Evolutionary conservation across 495 filamentous ascomycete genomes (phyloP), one percentile per base, ranked within the genome.

Genomic region (Hypoxylon crocopeplum): DNA sequence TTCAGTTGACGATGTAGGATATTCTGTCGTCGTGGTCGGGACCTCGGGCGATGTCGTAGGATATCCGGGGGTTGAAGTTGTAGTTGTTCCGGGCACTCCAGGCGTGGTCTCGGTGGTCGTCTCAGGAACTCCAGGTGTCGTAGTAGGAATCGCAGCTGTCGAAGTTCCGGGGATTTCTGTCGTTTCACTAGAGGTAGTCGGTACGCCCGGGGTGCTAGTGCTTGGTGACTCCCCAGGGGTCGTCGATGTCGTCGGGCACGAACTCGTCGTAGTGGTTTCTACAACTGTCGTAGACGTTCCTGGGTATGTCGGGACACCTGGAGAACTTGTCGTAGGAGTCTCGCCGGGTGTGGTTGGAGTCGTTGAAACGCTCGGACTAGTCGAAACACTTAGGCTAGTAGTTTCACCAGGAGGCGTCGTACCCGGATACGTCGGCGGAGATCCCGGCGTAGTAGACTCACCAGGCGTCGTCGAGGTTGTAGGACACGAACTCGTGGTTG

Each of bases 191-290:
- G 8, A 4, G 38, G 20, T 24, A 24, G 38, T 38, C 3, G 36
- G 10, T 10, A 41, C 38, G 7, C 17, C 13, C 6, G 45, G 30
- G 6, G 36, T 11, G n/a, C 29, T 36, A 11, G 17, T 36, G 15
- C 3, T 48, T 15, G 19, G 2, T 7, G 42, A 32, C 13, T 36
- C 30, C 6, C 30, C 30, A 15, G 30, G 30, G 5, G 25, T 34
- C 36, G 45, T 48, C 12, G 19, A 7, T 11, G 38, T 49, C 21
- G 20, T 20, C 3, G 33, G 3, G 17, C 48, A 41, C 15, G 48
- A 22, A n/a, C 46, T 49, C 17, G 46, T 49, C 11, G 44, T 34
- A 27, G 29, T 34, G 7, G 29, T 51, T 20, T 39, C 24, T 7
- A 40, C 38, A 21, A 7, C n/a, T 5, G 38, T 5, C 20, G 38